phyloP scores from a whole-genome alignment of 2,329 filamentous ascomycete species.

The Verticillium klebahnii region DNA sequence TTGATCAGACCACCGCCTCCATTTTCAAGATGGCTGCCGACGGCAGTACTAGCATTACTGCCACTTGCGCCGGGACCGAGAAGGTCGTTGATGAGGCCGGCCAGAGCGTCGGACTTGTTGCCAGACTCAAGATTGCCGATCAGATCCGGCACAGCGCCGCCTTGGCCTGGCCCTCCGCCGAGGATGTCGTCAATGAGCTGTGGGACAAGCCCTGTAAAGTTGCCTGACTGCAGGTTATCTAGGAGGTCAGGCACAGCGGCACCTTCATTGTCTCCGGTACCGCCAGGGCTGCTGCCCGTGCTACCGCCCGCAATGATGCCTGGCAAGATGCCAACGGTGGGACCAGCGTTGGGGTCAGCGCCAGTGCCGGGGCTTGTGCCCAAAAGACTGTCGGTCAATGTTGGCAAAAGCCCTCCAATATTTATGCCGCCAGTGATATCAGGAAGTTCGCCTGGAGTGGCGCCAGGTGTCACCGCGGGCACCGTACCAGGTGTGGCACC shows the following conservation, averaged over 20 bases:
- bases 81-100: not conserved
- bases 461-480: too few relatives aligned
- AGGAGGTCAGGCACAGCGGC: not conserved
- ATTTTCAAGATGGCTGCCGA: not conserved
- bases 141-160: not conserved
- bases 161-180: not conserved
- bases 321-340: not conserved
- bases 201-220: not conserved
- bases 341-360: not conserved
- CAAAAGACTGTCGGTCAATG: not conserved
- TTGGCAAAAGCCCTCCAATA: not conserved
- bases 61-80: not conserved
- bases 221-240: not conserved
- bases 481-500: too few relatives aligned
- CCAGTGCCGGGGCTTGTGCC: not conserved
- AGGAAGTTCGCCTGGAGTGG: too few relatives aligned
- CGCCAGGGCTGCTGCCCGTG: not conserved
- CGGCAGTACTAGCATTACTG: not conserved
- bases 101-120: not conserved
- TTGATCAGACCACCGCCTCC: not conserved
- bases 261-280: not conserved
- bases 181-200: not conserved
- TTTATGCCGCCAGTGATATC: not conserved
- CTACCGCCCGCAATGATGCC: not conserved
- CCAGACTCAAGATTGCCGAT: not conserved